Evolutionary conservation across 2,329 filamentous ascomycete species (phyloP).

Genomic region (Dactylellina parvicollis): DNA sequence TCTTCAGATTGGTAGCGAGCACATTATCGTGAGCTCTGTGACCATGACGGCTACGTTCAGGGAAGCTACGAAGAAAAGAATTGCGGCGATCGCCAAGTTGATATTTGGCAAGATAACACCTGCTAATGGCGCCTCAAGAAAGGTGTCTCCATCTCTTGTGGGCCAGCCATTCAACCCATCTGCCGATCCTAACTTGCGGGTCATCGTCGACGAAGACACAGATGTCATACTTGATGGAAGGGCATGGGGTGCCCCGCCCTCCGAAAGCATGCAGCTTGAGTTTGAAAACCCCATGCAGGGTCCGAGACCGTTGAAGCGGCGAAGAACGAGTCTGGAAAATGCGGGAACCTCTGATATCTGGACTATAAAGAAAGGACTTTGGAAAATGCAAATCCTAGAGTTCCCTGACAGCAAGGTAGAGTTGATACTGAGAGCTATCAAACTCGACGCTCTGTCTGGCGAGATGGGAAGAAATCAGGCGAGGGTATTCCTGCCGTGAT

Average conservation of each 20-base stretch:
- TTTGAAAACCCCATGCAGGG: constrained; percentile 53
- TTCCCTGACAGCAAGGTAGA: constrained; percentile 51
- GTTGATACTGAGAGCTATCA: constrained; percentile 44
- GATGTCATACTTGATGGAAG: constrained; percentile 42
- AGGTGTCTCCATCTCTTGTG: constrained; percentile 23
- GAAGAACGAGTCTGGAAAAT: constrained; percentile 35
- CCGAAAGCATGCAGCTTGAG: constrained; percentile 39
- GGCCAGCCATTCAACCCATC: constrained; percentile 33
- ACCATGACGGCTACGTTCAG: constrained; percentile 50
- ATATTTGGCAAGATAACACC: constrained; percentile 47
- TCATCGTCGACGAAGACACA: constrained; percentile 47
- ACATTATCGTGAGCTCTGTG: constrained; percentile 60
- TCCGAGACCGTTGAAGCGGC: constrained; percentile 37
- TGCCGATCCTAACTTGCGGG: constrained; percentile 25
- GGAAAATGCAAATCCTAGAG: constrained; percentile 50
- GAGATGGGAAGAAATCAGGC: constrained; percentile 43
- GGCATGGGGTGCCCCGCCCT: constrained; percentile 31
- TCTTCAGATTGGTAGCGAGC: constrained; percentile 78
- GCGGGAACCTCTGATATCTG: constrained; percentile 36
- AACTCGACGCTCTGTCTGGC: constrained; percentile 44
- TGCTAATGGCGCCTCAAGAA: constrained; percentile 29
- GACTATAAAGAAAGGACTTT: constrained; percentile 47
- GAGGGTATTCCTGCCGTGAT: constrained; percentile 49
- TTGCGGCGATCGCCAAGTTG: constrained; percentile 39
- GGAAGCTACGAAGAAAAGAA: constrained; percentile 48